Evolutionary conservation across 371 early-diverging fungal species (phyloP).

Genomic region (Syncephalastrum racemosum): DNA sequence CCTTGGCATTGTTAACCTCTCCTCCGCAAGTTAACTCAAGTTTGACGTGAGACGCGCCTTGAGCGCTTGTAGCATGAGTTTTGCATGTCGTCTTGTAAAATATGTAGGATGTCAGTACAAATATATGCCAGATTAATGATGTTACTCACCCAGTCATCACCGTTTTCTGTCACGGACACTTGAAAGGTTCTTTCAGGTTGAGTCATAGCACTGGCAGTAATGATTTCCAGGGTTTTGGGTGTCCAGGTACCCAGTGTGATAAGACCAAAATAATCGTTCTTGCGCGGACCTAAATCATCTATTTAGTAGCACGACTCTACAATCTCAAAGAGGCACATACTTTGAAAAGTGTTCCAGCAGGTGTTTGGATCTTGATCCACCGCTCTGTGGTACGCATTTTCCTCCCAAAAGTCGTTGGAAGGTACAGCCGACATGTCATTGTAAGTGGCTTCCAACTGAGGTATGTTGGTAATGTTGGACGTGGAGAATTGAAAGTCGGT

Average conservation of each 20-base stretch:
- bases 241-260: slow-evolving; percentile 43
- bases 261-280: slow-evolving; percentile 50
- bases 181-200: slow-evolving; percentile 22
- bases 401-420: slow-evolving; percentile 38
- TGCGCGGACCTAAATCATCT: slow-evolving; percentile 26
- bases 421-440: slow-evolving; percentile 27
- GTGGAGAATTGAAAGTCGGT: slow-evolving; percentile 34
- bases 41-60: slow-evolving; percentile 4
- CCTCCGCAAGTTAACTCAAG: slow-evolving; percentile 3
- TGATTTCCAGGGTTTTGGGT: slow-evolving; percentile 22
- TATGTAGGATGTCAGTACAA: no score
- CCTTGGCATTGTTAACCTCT: slow-evolving; percentile 14
- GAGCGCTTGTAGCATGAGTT: not conserved
- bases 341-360: slow-evolving; percentile 55
- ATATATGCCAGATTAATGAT: no score
- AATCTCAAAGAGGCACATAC: slow-evolving; percentile 19
- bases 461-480: slow-evolving; percentile 30
- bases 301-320: slow-evolving; percentile 4
- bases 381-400: slow-evolving; percentile 53
- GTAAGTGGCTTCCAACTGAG: slow-evolving; percentile 13
- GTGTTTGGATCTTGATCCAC: slow-evolving; percentile 57
- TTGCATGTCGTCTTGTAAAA: not conserved
- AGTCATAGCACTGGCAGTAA: slow-evolving; percentile 27
- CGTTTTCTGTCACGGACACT: slow-evolving; percentile 26
- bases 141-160: slow-evolving; percentile 26